A percentile compares a stretch with the other conserved stretches of the same genome.
These are phyloP conservation scores for Vairimorpha necatrix DNA, from an alignment of 371 early-diverging fungal genomes.

Conservation along the genomic window DNA sequence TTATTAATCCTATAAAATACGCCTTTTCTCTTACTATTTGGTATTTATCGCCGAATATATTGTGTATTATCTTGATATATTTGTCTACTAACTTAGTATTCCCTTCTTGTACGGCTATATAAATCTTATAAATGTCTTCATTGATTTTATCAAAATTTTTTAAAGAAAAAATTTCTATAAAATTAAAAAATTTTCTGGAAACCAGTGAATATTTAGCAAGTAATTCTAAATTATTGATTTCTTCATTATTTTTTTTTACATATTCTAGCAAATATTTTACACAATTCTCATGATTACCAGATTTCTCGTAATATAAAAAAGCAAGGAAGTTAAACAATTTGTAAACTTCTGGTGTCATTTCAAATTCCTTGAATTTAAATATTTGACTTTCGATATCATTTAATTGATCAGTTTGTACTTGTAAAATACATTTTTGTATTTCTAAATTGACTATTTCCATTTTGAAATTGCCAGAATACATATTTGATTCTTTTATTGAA, in stretches of 20 bases:
- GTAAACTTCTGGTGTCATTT: slow-evolving; percentile 18
- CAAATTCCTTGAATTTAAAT: slow-evolving; percentile 21
- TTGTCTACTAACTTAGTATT: slow-evolving; percentile 9
- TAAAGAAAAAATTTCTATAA: slow-evolving; percentile 15
- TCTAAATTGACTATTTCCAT: slow-evolving; percentile 9
- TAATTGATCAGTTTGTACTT: neutral
- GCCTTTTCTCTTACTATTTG: slow-evolving; percentile 27
- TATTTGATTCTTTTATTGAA: neutral
- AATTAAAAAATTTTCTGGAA: slow-evolving; percentile 39
- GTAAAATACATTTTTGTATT: slow-evolving; percentile 22
- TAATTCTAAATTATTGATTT: neutral
- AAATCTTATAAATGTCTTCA: slow-evolving; percentile 15
- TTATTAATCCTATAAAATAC: slow-evolving; percentile 27
- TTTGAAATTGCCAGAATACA: slow-evolving; percentile 21
- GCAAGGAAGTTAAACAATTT: slow-evolving; percentile 15
- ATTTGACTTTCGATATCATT: slow-evolving; percentile 12
- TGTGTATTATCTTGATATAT: neutral
- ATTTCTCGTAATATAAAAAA: slow-evolving; percentile 15
- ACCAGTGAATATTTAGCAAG: slow-evolving; percentile 34
- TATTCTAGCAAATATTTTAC: slow-evolving; percentile 11
- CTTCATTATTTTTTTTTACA: slow-evolving; percentile 6
- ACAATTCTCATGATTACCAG: slow-evolving; percentile 12
- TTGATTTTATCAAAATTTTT: slow-evolving; percentile 22
- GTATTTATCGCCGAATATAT: slow-evolving; percentile 1
- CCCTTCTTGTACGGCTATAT: slow-evolving; percentile 27